phyloP scores from a whole-genome alignment of 108 stramenopile genomes.

The Cyclotella distinguenda region DNA sequence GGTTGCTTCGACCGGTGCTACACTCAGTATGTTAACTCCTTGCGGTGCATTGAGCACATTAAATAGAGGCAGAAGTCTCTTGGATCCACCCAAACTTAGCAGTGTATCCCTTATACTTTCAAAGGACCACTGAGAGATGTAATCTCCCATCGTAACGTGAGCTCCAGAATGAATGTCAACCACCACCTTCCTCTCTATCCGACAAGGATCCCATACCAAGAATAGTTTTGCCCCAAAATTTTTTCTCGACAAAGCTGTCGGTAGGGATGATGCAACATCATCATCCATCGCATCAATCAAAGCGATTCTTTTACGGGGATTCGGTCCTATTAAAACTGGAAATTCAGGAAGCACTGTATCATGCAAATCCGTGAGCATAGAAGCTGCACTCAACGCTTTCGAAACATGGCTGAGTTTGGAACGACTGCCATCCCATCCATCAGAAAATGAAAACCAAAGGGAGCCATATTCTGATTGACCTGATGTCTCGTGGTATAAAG shows the following conservation, averaged over 20 bases:
- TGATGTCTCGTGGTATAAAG: slow-evolving; percentile 56
- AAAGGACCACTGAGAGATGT: slow-evolving; percentile 50
- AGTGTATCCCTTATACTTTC: slow-evolving; percentile 61
- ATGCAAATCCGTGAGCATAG: slow-evolving; percentile 34
- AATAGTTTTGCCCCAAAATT: slow-evolving; percentile 64
- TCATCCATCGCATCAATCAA: slow-evolving; percentile 41
- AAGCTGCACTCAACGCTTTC: slow-evolving; percentile 36
- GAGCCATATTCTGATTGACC: slow-evolving; percentile 33
- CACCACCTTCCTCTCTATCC: slow-evolving; percentile 32
- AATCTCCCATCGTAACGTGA: slow-evolving; percentile 38
- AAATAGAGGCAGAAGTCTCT: slow-evolving; percentile 62
- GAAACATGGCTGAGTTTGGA: slow-evolving; percentile 34
- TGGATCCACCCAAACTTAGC: slow-evolving; percentile 69
- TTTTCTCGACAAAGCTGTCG: slow-evolving; percentile 29
- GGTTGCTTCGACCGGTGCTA: not conserved
- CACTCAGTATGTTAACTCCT: not conserved
- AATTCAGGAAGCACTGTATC: slow-evolving; percentile 39
- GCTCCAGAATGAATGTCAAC: slow-evolving; percentile 66
- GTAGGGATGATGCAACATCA: slow-evolving; percentile 21
- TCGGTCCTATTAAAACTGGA: slow-evolving; percentile 26
- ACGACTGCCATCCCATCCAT: slow-evolving; percentile 35
- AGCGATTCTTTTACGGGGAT: slow-evolving; percentile 2
- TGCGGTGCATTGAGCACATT: slow-evolving; percentile 17
- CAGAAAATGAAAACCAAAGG: slow-evolving; percentile 30
- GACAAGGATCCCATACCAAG: slow-evolving; percentile 71